phyloP scores from a whole-genome alignment of 805 yeast species.

The Phaffomyces opuntiae region DNA sequence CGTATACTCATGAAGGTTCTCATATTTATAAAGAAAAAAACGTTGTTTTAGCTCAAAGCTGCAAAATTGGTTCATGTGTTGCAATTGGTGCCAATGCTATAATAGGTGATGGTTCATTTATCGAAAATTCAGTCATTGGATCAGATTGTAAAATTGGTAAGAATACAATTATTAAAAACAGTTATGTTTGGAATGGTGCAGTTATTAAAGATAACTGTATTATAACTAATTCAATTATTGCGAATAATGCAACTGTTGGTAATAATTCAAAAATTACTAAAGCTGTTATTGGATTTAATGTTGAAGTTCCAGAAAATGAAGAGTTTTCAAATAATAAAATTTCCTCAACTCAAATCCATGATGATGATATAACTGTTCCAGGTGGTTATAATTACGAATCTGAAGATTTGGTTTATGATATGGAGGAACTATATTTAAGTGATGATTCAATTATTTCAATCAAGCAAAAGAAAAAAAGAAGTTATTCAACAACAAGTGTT shows the following conservation, averaged over 20 bases:
- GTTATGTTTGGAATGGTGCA: constrained; percentile 86
- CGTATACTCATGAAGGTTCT: constrained; percentile 73
- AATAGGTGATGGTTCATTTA: constrained; percentile 67
- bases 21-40: constrained; percentile 86
- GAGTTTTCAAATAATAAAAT: constrained; percentile 6
- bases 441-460: constrained; percentile 54
- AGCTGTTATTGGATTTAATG: constrained; percentile 79
- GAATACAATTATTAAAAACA: constrained; percentile 60
- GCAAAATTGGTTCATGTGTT: constrained; percentile 72
- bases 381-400: constrained; percentile 31
- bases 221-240: constrained; percentile 63
- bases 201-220: constrained; percentile 57
- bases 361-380: constrained; percentile 13
- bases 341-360: constrained; percentile 10
- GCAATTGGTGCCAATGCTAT: constrained; percentile 73
- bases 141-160: constrained; percentile 79
- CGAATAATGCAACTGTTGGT: constrained; percentile 53
- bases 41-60: constrained; percentile 90
- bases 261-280: constrained; percentile 44
- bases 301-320: constrained; percentile 40
- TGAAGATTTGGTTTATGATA: constrained; percentile 35
- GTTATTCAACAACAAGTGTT: constrained; percentile 32
- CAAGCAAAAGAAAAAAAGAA: constrained; percentile 36
- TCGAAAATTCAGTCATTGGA: constrained; percentile 75
- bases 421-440: constrained; percentile 42